Evolutionary conservation across 768 basidiomycete species (phyloP), one percentile per base, ranked within the genome.

Genomic region (Dictyophora rubrovolvata): DNA sequence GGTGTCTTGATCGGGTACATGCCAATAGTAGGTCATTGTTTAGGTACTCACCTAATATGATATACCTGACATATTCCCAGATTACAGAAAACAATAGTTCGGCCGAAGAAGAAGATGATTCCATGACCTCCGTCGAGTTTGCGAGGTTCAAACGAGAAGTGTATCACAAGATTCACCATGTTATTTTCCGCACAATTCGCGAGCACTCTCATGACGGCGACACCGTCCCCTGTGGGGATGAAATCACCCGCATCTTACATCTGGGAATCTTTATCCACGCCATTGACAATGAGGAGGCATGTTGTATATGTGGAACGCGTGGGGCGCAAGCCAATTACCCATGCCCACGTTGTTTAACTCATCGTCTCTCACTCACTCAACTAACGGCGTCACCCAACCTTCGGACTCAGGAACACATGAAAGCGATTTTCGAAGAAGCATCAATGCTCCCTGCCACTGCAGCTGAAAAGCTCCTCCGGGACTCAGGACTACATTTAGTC

Each of bases 321-420:
- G 67, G 67, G 22, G 68, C 67, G 7, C 46, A 48, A 10, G 68
- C 69, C 4, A 66, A 65, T 55, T 55, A 64, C 54, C 70, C 70
- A 20, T 72, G 71, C 53, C 65, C 68, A 0, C 65, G 67, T 55
- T 72, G 71, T 28, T 66, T 71, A 1, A 68, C 70, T 17, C 49
- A 52, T 5, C 48, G 68, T 16, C 14, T 10, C 3, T 52, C 66
- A 28, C 64, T 70, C 17, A 61, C 68, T 48, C 9, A 11, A 2
- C 58, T 69, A 14, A 57, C 58, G 9, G 33, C 52, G 11, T n/a
- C 16, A 9, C 67, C 64, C 51, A 23, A 46, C 21, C 51, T 54
- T 16, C 60, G 66, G 12, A 69, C 67, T 6, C 49, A 61, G 9
- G 34, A 62, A 35, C 56, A 51, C 6, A 70, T 69, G 68, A 28